phyloP scores from a whole-genome alignment of 768 basidiomycete genomes.

The Tulasnella sp. region DNA sequence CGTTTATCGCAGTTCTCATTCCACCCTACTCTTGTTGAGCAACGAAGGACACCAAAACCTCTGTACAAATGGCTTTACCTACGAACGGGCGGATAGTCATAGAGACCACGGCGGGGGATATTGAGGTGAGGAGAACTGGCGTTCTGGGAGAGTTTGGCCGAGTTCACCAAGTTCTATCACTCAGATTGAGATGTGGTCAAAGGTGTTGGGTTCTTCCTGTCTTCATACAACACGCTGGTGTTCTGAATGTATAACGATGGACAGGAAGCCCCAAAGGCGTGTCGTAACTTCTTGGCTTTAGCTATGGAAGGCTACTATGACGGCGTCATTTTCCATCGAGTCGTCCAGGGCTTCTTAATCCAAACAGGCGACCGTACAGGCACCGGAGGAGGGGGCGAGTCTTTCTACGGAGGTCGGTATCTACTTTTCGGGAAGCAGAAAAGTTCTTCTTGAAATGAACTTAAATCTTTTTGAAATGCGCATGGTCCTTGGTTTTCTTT shows the following conservation, averaged over 20 bases:
- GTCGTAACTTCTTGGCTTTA: conserved; percentile 79
- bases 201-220: conserved; percentile 33
- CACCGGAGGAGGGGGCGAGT: conserved; percentile 86
- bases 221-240: not conserved
- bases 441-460: not conserved
- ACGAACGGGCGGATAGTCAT: conserved; percentile 79
- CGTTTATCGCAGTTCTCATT: no score
- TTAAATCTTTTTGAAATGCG: not conserved
- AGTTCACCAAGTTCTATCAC: conserved; percentile 20
- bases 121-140: conserved; percentile 27
- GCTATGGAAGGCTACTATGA: conserved; percentile 97
- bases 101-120: conserved; percentile 77
- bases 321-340: conserved; percentile 87
- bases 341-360: conserved; percentile 84
- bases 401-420: conserved; percentile 73
- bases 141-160: not conserved
- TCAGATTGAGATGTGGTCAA: conserved; percentile 88
- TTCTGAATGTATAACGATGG: not conserved
- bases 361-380: conserved; percentile 93
- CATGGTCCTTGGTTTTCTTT: conserved; percentile 21
- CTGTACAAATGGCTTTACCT: conserved; percentile 56
- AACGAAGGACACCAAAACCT: no score
- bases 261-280: conserved; percentile 89
- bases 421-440: not conserved
- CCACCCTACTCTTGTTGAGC: no score